phyloP scores from a whole-genome alignment of 2,329 filamentous ascomycete species.

The Alternaria longipes region DNA sequence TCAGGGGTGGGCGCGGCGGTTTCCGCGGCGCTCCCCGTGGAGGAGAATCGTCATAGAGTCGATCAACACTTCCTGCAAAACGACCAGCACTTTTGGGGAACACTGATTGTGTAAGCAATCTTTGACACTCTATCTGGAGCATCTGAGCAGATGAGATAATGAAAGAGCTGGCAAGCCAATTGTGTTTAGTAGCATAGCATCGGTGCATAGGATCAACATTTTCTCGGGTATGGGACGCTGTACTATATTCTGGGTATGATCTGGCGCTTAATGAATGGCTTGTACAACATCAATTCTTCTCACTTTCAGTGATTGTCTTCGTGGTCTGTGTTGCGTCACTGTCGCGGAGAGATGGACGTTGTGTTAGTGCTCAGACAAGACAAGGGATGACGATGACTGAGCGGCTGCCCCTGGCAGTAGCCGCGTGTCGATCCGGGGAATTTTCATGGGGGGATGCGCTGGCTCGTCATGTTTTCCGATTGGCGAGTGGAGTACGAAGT shows the following conservation, averaged over 20 bases:
- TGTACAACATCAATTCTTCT: constrained; percentile 23
- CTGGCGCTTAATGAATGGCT: constrained; percentile 35
- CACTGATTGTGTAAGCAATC: background rate
- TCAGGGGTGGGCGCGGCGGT: constrained; percentile 55
- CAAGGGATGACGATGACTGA: constrained; percentile 17
- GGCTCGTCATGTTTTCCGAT: constrained; percentile 28
- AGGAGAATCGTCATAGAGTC: constrained; percentile 32
- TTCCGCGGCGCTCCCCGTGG: constrained; percentile 44
- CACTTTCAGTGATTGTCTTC: background rate
- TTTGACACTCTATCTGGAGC: constrained; percentile 26
- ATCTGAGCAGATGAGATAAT: constrained; percentile 35
- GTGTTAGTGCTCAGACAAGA: background rate
- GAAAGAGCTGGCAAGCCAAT: constrained; percentile 39
- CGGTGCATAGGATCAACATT: constrained; percentile 44
- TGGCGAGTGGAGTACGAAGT: constrained; percentile 32
- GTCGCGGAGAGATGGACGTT: background rate
- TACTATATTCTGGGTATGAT: constrained; percentile 44
- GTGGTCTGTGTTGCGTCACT: background rate
- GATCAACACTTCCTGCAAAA: constrained; percentile 11
- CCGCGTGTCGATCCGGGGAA: constrained; percentile 37
- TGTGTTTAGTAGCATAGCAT: constrained; percentile 51
- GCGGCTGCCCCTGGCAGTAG: constrained; percentile 20
- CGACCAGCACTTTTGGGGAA: constrained; percentile 3
- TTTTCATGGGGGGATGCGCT: constrained; percentile 34
- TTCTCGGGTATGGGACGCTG: constrained; percentile 38